These are phyloP conservation scores for Nymphaea thermarum DNA, from an alignment of 164 flowering plant genomes.

Conservation along the genomic window DNA sequence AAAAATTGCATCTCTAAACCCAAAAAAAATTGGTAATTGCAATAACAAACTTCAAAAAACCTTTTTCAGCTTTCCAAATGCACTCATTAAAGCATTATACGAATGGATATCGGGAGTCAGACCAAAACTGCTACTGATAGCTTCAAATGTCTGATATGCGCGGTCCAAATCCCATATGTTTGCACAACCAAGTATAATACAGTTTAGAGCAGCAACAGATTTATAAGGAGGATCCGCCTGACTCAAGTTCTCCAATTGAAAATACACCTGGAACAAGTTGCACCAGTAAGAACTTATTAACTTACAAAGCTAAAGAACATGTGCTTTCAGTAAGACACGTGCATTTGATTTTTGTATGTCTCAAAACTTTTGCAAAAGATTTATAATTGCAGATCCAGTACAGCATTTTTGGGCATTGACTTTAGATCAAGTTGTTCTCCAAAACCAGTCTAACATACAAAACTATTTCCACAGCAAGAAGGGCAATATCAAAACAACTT, in stretches of 20 bases:
- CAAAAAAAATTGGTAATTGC: too few species aligned
- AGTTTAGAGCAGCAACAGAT: constrained; percentile 91
- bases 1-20: too few species aligned
- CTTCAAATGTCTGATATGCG: constrained; percentile 89
- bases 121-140: constrained; percentile 53
- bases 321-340: too few species aligned
- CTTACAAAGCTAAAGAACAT: not conserved
- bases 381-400: too few species aligned
- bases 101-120: constrained; percentile 80
- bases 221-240: constrained; percentile 77
- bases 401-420: too few species aligned
- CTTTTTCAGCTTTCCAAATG: constrained; percentile 88
- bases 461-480: too few species aligned
- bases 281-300: constrained; percentile 5
- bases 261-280: constrained; percentile 53
- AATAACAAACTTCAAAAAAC: constrained; percentile 16
- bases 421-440: too few species aligned
- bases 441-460: too few species aligned
- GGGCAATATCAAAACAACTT: too few species aligned
- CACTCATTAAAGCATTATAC: constrained; percentile 78
- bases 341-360: too few species aligned
- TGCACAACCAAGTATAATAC: constrained; percentile 86
- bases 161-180: constrained; percentile 94
- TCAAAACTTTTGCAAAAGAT: too few species aligned
- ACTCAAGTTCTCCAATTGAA: constrained; percentile 86